Percentiles rank a stretch among this genome's conserved stretches.
phyloP scores from a whole-genome alignment of 768 basidiomycete species.

The Gautieria morchelliformis region DNA sequence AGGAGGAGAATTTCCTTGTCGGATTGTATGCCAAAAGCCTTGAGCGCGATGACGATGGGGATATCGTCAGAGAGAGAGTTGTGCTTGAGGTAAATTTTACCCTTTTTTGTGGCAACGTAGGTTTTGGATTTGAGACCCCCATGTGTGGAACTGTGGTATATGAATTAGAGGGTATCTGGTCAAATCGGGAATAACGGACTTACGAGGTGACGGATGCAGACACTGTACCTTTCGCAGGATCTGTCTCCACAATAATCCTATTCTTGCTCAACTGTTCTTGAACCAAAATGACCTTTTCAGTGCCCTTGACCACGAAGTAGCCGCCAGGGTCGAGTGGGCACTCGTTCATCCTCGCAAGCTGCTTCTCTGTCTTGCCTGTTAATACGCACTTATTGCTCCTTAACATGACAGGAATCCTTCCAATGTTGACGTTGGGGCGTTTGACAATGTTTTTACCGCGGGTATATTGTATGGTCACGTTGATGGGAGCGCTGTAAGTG shows the following conservation, averaged over 20 bases:
- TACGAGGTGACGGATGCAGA: constrained; percentile 96
- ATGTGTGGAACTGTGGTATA: constrained; percentile 53
- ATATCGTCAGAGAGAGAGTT: constrained; percentile 97
- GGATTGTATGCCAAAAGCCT: constrained; percentile 92
- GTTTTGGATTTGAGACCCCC: constrained; percentile 92
- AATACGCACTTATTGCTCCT: constrained; percentile 92
- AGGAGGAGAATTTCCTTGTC: constrained; percentile 96
- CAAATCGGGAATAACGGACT: constrained; percentile 22
- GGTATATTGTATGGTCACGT: constrained; percentile 92
- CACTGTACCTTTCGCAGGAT: constrained; percentile 78
- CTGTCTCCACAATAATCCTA: constrained; percentile 96
- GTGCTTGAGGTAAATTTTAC: constrained; percentile 91
- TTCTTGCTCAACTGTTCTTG: constrained; percentile 99
- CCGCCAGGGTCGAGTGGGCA: constrained; percentile 99
- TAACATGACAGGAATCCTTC: constrained; percentile 92
- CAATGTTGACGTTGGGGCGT: constrained; percentile 75
- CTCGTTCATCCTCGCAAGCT: constrained; percentile 91
- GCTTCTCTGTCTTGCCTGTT: constrained; percentile 61
- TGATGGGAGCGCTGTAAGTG: constrained; percentile 87
- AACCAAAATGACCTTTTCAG: constrained; percentile 97
- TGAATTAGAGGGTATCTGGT: constrained; percentile 1
- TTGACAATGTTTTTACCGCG: constrained; percentile 84
- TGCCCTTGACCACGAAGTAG: constrained; percentile 98
- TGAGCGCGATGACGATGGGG: constrained; percentile 91
- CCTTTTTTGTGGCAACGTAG: constrained; percentile 92